Base-by-base conservation (phyloP, 345 rosid species). In the Ceriops zippeliana region DNA sequence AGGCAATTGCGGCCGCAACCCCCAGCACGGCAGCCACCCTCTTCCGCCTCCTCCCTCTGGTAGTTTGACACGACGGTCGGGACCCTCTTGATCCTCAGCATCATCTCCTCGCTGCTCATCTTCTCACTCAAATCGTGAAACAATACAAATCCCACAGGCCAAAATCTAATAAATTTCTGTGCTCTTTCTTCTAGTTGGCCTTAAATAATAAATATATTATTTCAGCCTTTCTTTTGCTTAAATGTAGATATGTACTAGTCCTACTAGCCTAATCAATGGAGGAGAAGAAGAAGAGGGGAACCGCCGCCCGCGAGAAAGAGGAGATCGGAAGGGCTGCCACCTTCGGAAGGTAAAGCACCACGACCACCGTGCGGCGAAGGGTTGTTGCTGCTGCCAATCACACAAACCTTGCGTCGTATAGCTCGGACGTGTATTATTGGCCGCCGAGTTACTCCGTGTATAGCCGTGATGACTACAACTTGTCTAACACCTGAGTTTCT, bases 331-430 rank as follows among this genome's bases (percentile, higher is more conserved):
- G 99, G 99, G 82, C 97, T 90, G 65, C 99, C 99, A 86, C 99
- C 99, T 89, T 96, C 99, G 63, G 99, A 96, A 69, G 99, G 99
- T 90, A 92, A 83, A 75, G 99, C 98, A 67, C 99, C 99, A 81
- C 99, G 98, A 72, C 99, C 99, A 62, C 99, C 99, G 99, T 96
- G 98, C 89, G 97, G 96, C 84, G 86, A 92, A 82, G 98, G 98
- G 13, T 56, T 42, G 88, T 81, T 86, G 83, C 61, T 66, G 72
- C 85, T 83, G 75, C 77, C 97, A 60, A 78, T 83, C 74, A 89
- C 84, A 78, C 90, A 81, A 79, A 95, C 92, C 91, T 84, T 85
- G 49, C 91, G 92, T 80, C 90, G 96, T 60, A 76, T 82, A 53
- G 85, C n/a, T 52, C 86, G 97, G 93, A 82, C 98, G 87, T 96